Evolutionary conservation across 257 asterid genomes (phyloP).

Genomic region (Nicotiana obtusifolia): DNA sequence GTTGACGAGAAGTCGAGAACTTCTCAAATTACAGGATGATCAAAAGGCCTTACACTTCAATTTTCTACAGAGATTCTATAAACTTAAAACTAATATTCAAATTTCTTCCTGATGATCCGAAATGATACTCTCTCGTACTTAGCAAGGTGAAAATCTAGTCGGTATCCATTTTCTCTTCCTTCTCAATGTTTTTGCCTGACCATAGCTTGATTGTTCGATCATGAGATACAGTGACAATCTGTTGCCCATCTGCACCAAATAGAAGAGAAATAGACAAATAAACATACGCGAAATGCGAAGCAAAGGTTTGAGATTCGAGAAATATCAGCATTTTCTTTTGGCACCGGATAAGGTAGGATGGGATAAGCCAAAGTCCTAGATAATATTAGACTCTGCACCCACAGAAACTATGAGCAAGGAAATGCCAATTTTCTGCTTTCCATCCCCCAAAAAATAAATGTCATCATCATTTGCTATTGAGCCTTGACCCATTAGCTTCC

Average conservation of each 20-base stretch:
- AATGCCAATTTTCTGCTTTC: not conserved
- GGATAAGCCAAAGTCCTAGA: not conserved
- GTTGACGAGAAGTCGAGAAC: not conserved
- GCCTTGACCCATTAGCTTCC: not conserved
- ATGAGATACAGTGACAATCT: conserved; percentile 73
- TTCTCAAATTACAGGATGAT: not conserved
- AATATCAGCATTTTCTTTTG: not conserved
- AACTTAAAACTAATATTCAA: not conserved
- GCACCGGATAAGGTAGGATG: not conserved
- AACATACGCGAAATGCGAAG: not conserved
- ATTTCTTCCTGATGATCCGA: not conserved
- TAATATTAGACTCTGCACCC: not conserved
- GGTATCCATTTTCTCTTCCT: conserved; percentile 65
- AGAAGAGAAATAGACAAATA: not conserved
- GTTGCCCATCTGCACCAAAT: conserved; percentile 62
- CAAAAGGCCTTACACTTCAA: not conserved
- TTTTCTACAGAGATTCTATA: not conserved
- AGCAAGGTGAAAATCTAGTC: conserved; percentile 27
- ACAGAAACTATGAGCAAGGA: not conserved
- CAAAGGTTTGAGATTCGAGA: not conserved
- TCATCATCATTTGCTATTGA: not conserved
- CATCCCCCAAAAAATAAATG: not conserved
- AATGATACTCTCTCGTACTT: not conserved
- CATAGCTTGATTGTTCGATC: conserved; percentile 90
- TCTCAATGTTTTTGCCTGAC: conserved; percentile 57